phyloP scores from a whole-genome alignment of 2,329 filamentous ascomycete species.

The Monosporascus sp. region DNA sequence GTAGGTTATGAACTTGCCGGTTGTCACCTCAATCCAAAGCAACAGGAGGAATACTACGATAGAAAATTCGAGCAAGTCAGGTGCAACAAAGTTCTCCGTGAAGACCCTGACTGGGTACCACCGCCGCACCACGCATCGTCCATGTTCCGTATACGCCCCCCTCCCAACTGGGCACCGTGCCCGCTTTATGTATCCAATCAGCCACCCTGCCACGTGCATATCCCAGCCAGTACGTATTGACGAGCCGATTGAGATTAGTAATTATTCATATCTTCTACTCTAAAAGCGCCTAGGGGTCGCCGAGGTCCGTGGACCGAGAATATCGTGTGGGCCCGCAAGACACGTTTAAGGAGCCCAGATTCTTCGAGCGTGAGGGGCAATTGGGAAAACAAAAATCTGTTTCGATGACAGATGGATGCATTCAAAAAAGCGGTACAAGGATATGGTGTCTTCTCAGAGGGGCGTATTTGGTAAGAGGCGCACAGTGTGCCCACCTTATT shows the following conservation, averaged over 20 bases:
- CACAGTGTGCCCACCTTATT: background rate
- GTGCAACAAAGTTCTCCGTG: background rate
- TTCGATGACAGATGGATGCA: no score
- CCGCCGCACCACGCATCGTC: background rate
- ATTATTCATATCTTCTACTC: background rate
- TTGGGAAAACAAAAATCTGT: no score
- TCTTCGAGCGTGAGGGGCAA: background rate
- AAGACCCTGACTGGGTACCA: background rate
- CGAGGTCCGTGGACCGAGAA: background rate
- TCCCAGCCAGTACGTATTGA: background rate
- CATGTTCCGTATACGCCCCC: background rate
- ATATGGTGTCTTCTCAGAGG: no score
- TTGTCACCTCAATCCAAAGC: no score
- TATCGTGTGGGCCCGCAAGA: background rate
- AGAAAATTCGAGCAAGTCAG: background rate
- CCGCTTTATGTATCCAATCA: background rate
- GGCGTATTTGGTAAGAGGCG: background rate
- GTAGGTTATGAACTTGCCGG: no score
- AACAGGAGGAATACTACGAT: no score
- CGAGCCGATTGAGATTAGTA: background rate
- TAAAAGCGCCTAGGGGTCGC: no score
- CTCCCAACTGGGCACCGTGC: background rate
- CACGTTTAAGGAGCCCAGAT: background rate
- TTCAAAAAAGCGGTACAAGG: no score
- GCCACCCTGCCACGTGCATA: background rate